Conservation (phyloP, 2,329 filamentous ascomycete species). For the Sclerotinia trifoliorum region DNA sequence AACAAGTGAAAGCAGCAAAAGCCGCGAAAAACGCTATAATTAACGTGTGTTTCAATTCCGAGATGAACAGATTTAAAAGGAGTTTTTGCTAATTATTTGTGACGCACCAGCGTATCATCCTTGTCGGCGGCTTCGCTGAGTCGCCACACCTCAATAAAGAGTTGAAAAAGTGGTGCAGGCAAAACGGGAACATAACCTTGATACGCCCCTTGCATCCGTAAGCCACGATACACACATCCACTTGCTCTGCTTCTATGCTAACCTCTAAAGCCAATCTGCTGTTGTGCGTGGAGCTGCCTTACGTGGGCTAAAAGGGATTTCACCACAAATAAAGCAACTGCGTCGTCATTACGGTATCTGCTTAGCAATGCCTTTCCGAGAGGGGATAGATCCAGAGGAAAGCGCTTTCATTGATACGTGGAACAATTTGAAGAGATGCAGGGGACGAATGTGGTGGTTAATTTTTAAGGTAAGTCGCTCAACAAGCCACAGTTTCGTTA, state of each 20-base stretch:
- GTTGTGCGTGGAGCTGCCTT: constrained; percentile 29
- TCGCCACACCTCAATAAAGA: constrained; percentile 29
- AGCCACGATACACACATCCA: constrained; percentile 18
- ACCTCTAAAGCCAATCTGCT: constrained; percentile 29
- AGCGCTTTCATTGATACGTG: not conserved
- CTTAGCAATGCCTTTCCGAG: not conserved
- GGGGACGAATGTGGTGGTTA: constrained; percentile 19
- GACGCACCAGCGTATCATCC: constrained; percentile 27
- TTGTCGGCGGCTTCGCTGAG: constrained; percentile 30
- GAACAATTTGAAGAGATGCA: constrained; percentile 18
- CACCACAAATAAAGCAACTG: constrained; percentile 20
- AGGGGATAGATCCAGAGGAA: constrained; percentile 24
- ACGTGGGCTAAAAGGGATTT: constrained; percentile 27
- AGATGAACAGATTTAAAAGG: not conserved
- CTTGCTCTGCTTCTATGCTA: constrained; percentile 3
- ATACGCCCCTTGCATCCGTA: constrained; percentile 29
- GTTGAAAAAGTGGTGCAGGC: constrained; percentile 27
- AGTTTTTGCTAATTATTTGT: not conserved
- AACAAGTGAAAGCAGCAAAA: constrained; percentile 29
- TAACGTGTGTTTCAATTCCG: constrained; percentile 24
- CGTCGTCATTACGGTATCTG: constrained; percentile 26
- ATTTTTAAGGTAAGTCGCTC: constrained; percentile 25
- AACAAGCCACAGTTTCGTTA: not conserved
- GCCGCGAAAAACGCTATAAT: constrained; percentile 22
- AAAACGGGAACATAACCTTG: constrained; percentile 29